Evolutionary conservation across 2,329 filamentous ascomycete genomes (phyloP), one percentile per base, ranked within the genome.

Genomic region (Ascochyta fabae): DNA sequence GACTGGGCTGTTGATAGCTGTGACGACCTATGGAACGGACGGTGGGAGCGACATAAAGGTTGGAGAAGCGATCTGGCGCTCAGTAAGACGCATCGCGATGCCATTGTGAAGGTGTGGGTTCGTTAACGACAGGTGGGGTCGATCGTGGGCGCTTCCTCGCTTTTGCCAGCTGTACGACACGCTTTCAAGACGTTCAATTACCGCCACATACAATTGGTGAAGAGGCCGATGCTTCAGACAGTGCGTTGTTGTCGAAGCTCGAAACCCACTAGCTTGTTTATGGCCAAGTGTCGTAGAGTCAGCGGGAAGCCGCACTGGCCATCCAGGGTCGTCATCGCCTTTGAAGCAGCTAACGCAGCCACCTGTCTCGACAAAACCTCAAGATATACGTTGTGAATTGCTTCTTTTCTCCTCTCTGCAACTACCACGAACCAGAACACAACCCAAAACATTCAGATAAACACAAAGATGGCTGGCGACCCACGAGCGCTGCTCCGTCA

Each of bases 401-500:
- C 46, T 24, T 34, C 10, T 47, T 53, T 19, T 41, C 52, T 16
- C 43, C 48, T 36, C 39, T 52, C 53, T 26, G 39, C 22, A 16
- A 40, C 19, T 27, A 44, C 22, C 15, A 12, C 42, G 34, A 45
- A 29, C 24, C 27, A 39, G 10, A 34, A 35, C 29, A 16, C 24
- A 27, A 39, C 24, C n/a, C 15, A 38, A 16, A 16, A 50, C 36
- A 53, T 40, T 29, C 9, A n/a, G 41, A 53, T 36, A 49, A n/a
- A 46, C 51, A 45, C 42, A 60, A 69, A 64, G 26, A 75, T 75
- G 73, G 73, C 72, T 29, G 71, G 71, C 49, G 73, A 75, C 59
- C 73, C 73, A 19, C 64, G 73, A 70, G 73, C 68, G 34, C 56
- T 72, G 59, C 68, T 75, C 44, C 71, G 69, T 64, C 71, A 75